These are phyloP conservation scores for Pythium aristosporum DNA, from an alignment of 352 stramenopile species.

Conservation along the genomic window DNA sequence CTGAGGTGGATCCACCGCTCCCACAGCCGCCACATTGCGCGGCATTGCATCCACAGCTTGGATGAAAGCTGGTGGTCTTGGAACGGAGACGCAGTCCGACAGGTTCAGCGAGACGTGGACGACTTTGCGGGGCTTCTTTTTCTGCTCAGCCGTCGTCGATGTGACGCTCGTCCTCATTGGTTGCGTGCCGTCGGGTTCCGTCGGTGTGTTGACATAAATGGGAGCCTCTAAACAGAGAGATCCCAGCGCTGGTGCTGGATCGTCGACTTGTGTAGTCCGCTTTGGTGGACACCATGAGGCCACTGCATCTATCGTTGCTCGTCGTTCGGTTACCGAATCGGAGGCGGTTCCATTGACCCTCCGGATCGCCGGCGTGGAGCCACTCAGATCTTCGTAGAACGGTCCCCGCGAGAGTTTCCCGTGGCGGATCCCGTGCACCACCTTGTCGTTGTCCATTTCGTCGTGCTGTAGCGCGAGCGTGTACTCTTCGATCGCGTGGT, in stretches of 20 bases:
- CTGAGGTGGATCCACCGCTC: neutral
- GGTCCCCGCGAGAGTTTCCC: neutral
- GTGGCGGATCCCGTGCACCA: neutral
- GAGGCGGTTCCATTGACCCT: neutral
- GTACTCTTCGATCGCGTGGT: conserved; percentile 76
- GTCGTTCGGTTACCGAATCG: neutral
- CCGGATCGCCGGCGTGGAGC: neutral
- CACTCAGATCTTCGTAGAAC: neutral
- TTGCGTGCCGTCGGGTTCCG: no score
- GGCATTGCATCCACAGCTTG: neutral
- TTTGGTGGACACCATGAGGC: neutral
- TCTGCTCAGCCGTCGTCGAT: neutral
- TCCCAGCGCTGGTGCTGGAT: no score
- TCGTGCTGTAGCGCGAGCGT: conserved; percentile 68
- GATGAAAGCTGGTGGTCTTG: neutral
- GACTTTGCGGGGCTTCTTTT: conserved; percentile 31
- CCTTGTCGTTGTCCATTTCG: conserved; percentile 42
- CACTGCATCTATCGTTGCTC: neutral
- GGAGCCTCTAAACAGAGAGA: neutral
- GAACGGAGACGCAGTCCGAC: neutral
- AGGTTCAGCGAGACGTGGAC: conserved; percentile 52
- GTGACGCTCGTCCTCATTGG: neutral
- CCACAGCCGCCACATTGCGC: neutral
- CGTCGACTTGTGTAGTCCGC: neutral
- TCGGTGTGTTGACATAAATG: neutral